A percentile compares a stretch with the other conserved stretches of the same genome.
Conservation (phyloP, 2,329 filamentous ascomycete species). For the Aspergillus sp. region DNA sequence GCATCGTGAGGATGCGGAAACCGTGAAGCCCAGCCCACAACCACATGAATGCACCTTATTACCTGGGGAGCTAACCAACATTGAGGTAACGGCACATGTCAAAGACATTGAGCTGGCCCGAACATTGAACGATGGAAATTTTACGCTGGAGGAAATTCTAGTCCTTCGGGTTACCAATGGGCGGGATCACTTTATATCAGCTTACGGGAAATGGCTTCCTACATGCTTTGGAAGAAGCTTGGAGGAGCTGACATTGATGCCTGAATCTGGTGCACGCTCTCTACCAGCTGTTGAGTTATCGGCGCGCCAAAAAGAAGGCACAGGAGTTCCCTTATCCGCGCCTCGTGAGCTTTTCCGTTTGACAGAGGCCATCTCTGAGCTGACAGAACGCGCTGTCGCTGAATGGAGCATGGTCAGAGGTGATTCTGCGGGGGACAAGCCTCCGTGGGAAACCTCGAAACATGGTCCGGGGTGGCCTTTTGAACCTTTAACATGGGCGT, state of each 20-base stretch:
- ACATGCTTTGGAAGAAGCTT: constrained; percentile 81
- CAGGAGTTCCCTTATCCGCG: constrained; percentile 65
- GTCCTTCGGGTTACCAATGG: constrained; percentile 81
- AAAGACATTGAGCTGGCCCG: constrained; percentile 62
- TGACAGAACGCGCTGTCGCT: constrained; percentile 57
- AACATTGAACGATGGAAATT: constrained; percentile 66
- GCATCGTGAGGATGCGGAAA: constrained; percentile 34
- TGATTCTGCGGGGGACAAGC: constrained; percentile 30
- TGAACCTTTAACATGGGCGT: constrained; percentile 48
- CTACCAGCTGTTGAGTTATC: constrained; percentile 39
- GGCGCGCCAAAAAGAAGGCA: constrained; percentile 30
- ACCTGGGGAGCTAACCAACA: constrained; percentile 77
- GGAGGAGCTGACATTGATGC: constrained; percentile 82
- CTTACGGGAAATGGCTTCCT: constrained; percentile 74
- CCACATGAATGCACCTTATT: constrained; percentile 63
- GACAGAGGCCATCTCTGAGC: constrained; percentile 71
- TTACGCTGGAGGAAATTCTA: constrained; percentile 76
- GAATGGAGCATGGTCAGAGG: constrained; percentile 61
- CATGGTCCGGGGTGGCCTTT: constrained; percentile 58
- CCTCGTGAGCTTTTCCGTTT: constrained; percentile 86
- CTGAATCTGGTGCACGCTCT: constrained; percentile 73
- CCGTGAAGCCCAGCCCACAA: constrained; percentile 24
- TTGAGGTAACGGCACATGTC: constrained; percentile 67
- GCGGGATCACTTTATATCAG: constrained; percentile 85
- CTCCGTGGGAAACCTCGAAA: constrained; percentile 52